Evolutionary conservation across 2,329 filamentous ascomycete species (phyloP).

Genomic region (Penicillium griseofulvum): DNA sequence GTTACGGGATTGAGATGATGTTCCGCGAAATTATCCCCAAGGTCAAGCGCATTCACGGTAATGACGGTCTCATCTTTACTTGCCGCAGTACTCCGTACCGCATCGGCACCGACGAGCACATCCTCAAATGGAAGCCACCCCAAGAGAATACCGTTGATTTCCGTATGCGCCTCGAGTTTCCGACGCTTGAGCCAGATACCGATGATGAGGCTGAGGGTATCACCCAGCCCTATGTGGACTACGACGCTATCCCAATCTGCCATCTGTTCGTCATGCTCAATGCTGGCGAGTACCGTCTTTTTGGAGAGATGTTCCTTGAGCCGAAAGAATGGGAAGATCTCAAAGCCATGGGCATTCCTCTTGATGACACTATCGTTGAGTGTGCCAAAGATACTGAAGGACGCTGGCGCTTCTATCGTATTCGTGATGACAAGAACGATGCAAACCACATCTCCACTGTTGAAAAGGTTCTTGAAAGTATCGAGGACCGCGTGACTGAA

Average conservation of each 20-base stretch:
- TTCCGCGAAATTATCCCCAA: conserved; percentile 80
- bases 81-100: conserved; percentile 83
- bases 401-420: conserved; percentile 82
- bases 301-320: conserved; percentile 66
- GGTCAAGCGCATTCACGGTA: conserved; percentile 73
- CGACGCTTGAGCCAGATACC: conserved; percentile 64
- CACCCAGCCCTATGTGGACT: conserved; percentile 67
- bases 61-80: conserved; percentile 98
- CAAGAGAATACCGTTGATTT: conserved; percentile 96
- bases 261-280: conserved; percentile 70
- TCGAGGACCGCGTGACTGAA: conserved; percentile 79
- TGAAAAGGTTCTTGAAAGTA: conserved; percentile 82
- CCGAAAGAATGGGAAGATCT: conserved; percentile 79
- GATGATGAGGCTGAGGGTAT: conserved; percentile 66
- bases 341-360: conserved; percentile 68
- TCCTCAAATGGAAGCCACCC: conserved; percentile 96
- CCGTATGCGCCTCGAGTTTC: conserved; percentile 74
- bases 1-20: conserved; percentile 88
- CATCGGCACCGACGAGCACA: conserved; percentile 86
- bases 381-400: conserved; percentile 74
- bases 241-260: conserved; percentile 72
- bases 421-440: conserved; percentile 88
- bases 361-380: conserved; percentile 88
- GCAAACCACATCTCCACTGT: conserved; percentile 87
- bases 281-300: conserved; percentile 62